Conservation (phyloP, 345 rosid genomes). For the Salix suchowensis region DNA sequence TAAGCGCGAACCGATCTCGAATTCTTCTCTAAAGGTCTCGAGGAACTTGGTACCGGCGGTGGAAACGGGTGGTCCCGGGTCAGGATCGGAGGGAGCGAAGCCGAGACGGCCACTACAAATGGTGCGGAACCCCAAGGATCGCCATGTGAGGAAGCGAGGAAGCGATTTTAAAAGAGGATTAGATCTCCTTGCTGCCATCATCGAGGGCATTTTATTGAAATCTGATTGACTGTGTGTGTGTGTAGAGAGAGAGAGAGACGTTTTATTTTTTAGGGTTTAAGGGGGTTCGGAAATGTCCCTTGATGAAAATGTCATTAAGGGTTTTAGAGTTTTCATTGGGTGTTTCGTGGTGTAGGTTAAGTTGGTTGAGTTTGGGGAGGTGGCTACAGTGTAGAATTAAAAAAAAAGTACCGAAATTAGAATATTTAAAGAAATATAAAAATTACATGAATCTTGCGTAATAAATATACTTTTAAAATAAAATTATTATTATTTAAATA, state of each 20-base stretch:
- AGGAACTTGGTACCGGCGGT: constrained; percentile 57
- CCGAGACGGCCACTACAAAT: constrained; percentile 56
- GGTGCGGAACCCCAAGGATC: constrained; percentile 48
- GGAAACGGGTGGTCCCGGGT: constrained; percentile 17
- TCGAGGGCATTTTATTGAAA: constrained; percentile 38
- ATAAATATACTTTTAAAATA: too few relatives aligned
- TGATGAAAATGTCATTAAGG: background rate
- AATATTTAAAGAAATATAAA: too few relatives aligned
- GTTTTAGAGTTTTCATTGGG: constrained; percentile 11
- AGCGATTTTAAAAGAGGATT: constrained; percentile 38
- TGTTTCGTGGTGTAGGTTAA: too few relatives aligned
- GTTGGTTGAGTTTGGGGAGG: too few relatives aligned
- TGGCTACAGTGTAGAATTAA: too few relatives aligned
- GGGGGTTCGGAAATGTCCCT: too few relatives aligned
- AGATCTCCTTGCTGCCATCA: constrained; percentile 41
- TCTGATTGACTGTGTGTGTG: background rate
- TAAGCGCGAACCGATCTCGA: constrained; percentile 72
- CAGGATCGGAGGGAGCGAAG: constrained; percentile 45
- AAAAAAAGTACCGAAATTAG: too few relatives aligned
- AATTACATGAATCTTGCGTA: too few relatives aligned
- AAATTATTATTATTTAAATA: too few relatives aligned
- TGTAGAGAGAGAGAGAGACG: background rate
- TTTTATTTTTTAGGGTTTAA: too few relatives aligned
- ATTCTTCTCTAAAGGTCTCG: constrained; percentile 72
- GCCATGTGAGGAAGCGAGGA: constrained; percentile 54